Conservation (phyloP, 495 filamentous ascomycete species). For the Aspergillus conjunctus region DNA sequence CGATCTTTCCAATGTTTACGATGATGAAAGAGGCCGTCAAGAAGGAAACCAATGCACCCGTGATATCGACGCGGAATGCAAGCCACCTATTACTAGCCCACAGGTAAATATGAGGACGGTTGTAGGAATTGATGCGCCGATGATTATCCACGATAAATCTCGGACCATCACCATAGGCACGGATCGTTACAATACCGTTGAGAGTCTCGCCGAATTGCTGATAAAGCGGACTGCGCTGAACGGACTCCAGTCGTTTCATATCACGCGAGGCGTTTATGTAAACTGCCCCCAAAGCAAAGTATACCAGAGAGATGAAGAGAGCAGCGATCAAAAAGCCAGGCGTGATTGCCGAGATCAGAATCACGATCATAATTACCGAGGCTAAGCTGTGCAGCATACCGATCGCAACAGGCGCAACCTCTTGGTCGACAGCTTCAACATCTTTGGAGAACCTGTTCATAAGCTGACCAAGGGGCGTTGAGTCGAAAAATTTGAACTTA, state of each 20-base stretch:
- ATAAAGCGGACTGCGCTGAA: slow-evolving; percentile 92
- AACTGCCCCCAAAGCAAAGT: slow-evolving; percentile 79
- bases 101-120: slow-evolving; percentile 91
- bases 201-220: slow-evolving; percentile 98
- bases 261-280: slow-evolving; percentile 91
- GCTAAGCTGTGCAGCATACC: slow-evolving; percentile 68
- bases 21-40: slow-evolving; percentile 93
- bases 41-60: slow-evolving; percentile 91
- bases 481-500: slow-evolving; percentile 96
- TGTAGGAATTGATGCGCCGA: slow-evolving; percentile 81
- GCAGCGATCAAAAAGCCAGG: slow-evolving; percentile 89
- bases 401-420: slow-evolving; percentile 88
- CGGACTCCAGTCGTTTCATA: slow-evolving; percentile 91
- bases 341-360: slow-evolving; percentile 89
- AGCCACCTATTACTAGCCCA: slow-evolving; percentile 99
- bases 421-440: slow-evolving; percentile 92
- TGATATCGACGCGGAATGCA: slow-evolving; percentile 84
- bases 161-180: slow-evolving; percentile 92
- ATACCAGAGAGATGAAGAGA: slow-evolving; percentile 80
- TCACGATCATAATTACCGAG: slow-evolving; percentile 83
- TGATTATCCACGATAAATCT: slow-evolving; percentile 96
- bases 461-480: slow-evolving; percentile 91
- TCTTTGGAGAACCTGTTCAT: slow-evolving; percentile 99
- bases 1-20: slow-evolving; percentile 77
- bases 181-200: slow-evolving; percentile 94